Percentiles rank a stretch among this genome's conserved stretches.
phyloP scores from a whole-genome alignment of 139 green algal genomes.

The Haematococcus lacustris region DNA sequence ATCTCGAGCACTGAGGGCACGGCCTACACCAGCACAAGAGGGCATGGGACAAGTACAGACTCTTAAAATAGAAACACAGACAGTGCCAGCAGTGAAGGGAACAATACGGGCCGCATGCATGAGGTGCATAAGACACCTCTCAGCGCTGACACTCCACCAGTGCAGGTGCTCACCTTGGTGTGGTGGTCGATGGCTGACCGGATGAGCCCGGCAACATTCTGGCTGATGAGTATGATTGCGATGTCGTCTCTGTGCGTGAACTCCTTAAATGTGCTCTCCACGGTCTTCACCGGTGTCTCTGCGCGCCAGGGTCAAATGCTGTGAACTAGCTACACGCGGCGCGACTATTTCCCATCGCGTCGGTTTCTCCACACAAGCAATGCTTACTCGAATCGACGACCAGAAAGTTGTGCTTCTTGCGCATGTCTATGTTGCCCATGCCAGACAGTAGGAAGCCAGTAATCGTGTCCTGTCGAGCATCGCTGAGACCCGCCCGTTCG shows the following conservation, averaged over 20 bases:
- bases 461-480: conserved; percentile 74
- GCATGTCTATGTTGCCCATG: conserved; percentile 88
- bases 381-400: conserved; percentile 77
- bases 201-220: conserved; percentile 33
- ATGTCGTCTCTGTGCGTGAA: conserved; percentile 89
- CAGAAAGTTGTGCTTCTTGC: conserved; percentile 88
- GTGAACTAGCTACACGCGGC: too few relatives aligned
- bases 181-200: neutral
- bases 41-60: neutral
- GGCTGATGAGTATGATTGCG: conserved; percentile 92
- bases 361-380: neutral
- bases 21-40: conserved; percentile 5
- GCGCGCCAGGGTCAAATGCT: too few relatives aligned
- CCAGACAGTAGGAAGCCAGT: conserved; percentile 96
- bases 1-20: conserved; percentile 95
- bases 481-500: neutral
- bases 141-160: neutral
- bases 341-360: too few relatives aligned
- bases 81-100: neutral
- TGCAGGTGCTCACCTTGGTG: neutral
- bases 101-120: neutral
- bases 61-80: neutral
- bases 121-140: neutral
- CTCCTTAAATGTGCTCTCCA: conserved; percentile 91
- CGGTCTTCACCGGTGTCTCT: conserved; percentile 22